Conservation (phyloP, 352 stramenopile species). For the Achlya hypogyna region DNA sequence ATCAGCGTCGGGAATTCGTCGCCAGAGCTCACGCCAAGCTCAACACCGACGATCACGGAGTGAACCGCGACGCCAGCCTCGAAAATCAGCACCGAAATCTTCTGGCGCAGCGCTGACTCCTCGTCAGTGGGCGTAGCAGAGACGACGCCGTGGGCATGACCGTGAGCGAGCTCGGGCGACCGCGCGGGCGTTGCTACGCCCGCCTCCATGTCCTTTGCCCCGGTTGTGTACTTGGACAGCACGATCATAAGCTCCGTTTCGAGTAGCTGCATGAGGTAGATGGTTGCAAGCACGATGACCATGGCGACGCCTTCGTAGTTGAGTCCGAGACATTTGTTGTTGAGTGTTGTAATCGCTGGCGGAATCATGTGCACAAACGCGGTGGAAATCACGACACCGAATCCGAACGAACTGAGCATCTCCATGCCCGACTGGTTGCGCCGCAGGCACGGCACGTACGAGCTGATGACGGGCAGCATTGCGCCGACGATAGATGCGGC, state of each 20-base stretch:
- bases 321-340: slow-evolving; percentile 19
- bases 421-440: not conserved
- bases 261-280: slow-evolving; percentile 20
- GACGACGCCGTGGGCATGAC: slow-evolving; percentile 10
- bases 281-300: slow-evolving; percentile 22
- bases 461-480: slow-evolving; percentile 13
- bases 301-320: slow-evolving; percentile 21
- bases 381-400: slow-evolving; percentile 25
- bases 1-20: slow-evolving; percentile 15
- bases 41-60: slow-evolving; percentile 24
- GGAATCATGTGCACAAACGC: slow-evolving; percentile 26
- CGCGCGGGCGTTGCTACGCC: not conserved
- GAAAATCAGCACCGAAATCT: slow-evolving; percentile 22
- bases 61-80: slow-evolving; percentile 22
- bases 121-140: not conserved
- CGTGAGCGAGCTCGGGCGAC: not conserved
- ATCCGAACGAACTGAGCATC: slow-evolving; percentile 20
- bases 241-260: slow-evolving; percentile 21
- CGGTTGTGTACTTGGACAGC: not conserved
- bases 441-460: slow-evolving; percentile 4
- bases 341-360: slow-evolving; percentile 17
- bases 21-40: slow-evolving; percentile 19
- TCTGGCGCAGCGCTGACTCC: slow-evolving; percentile 1
- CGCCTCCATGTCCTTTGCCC: too few relatives aligned
- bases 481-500: slow-evolving; percentile 9